A percentile compares a stretch with the other conserved stretches of the same genome.
These are phyloP conservation scores for Chytriomyces hyalinus DNA, from an alignment of 192 early-diverging fungal species.

Conservation along the genomic window DNA sequence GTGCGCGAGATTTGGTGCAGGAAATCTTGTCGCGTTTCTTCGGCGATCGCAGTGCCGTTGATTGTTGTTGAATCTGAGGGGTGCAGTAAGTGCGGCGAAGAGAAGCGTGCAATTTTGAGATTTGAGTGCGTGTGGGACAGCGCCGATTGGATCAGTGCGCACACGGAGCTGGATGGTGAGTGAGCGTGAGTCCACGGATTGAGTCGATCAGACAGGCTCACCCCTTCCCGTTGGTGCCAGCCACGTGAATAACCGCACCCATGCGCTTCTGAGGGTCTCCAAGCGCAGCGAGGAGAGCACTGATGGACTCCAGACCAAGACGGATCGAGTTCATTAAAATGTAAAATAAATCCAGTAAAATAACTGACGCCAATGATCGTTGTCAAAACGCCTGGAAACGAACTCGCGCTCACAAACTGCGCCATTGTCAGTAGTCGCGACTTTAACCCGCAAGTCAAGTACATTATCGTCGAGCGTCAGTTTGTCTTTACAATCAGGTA, in stretches of 20 bases:
- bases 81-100: slow-evolving; percentile 77
- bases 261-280: slow-evolving; percentile 59
- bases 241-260: slow-evolving; percentile 72
- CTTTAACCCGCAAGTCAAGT: slow-evolving; percentile 70
- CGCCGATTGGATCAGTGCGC: slow-evolving; percentile 54
- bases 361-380: slow-evolving; percentile 9
- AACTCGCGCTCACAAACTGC: slow-evolving; percentile 71
- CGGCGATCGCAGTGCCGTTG: slow-evolving; percentile 54
- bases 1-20: slow-evolving; percentile 40
- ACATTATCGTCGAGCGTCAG: slow-evolving; percentile 77
- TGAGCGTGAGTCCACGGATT: background rate
- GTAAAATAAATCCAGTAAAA: no score
- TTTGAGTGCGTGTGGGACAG: slow-evolving; percentile 15
- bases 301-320: no score
- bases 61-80: slow-evolving; percentile 71
- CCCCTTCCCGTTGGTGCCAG: slow-evolving; percentile 92
- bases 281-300: slow-evolving; percentile 49
- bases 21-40: background rate
- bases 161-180: slow-evolving; percentile 54
- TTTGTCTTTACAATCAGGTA: slow-evolving; percentile 85
- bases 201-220: background rate
- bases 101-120: slow-evolving; percentile 68
- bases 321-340: no score
- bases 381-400: slow-evolving; percentile 25
- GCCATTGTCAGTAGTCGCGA: slow-evolving; percentile 75